These are phyloP conservation scores for Elongisporangium anandrum DNA, from an alignment of 352 stramenopile genomes.

Conservation along the genomic window DNA sequence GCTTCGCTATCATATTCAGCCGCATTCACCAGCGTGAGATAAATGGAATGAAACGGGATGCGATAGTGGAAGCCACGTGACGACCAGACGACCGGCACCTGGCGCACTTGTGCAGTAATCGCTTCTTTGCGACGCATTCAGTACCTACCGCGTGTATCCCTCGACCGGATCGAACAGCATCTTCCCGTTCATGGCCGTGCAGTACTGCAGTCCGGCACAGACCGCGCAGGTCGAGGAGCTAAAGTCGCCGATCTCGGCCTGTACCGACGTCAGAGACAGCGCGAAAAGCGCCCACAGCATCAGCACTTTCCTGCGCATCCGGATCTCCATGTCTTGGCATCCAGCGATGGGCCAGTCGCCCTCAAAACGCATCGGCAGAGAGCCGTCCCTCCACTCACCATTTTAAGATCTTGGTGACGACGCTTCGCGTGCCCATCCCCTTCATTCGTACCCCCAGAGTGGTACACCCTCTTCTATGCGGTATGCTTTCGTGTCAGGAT, in stretches of 20 bases:
- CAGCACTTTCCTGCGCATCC: not conserved
- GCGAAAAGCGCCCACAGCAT: constrained; percentile 5
- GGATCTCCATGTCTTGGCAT: not conserved
- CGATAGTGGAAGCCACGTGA: not conserved
- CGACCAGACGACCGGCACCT: not conserved
- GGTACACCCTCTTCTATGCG: not conserved
- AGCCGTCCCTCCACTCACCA: not conserved
- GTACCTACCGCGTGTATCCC: constrained; percentile 52
- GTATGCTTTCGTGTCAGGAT: not conserved
- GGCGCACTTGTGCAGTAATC: not conserved
- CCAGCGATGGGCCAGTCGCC: not conserved
- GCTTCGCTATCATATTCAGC: constrained; percentile 25
- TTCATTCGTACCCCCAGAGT: constrained; percentile 11
- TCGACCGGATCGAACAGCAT: constrained; percentile 58
- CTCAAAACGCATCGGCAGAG: not conserved
- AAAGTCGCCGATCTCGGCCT: constrained; percentile 25
- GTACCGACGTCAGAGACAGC: constrained; percentile 4
- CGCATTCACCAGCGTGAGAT: not conserved
- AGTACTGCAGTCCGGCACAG: constrained; percentile 54
- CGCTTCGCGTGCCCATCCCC: not conserved
- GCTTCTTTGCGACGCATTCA: not conserved
- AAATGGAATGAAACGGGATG: not conserved
- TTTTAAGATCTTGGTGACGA: not conserved
- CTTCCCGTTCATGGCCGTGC: constrained; percentile 62
- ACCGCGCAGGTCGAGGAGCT: constrained; percentile 35